Base-by-base conservation (phyloP, 1,284 basidiomycete species). In the Inonotus hispidus region DNA sequence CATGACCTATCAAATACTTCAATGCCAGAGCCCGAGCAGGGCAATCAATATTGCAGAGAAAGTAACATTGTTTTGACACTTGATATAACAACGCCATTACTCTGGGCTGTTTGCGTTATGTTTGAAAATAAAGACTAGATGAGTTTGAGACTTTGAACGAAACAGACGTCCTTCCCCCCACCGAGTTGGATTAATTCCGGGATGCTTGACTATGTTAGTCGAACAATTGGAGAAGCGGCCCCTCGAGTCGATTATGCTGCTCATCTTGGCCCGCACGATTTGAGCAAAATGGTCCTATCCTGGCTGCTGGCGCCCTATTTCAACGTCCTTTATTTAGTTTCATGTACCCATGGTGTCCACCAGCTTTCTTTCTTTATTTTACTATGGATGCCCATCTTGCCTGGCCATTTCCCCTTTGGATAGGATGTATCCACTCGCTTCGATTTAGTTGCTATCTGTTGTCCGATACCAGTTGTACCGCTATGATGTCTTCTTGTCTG, bases 201-300 rank as follows among this genome's bases (percentile, higher is more conserved):
- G 2, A 63, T 80, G 52, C 66, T 82, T 52, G 60, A 71, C 32
- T 79, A 79, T 60, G 63, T 81, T 53, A 78, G 82, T 61, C 65
- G 72, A 46, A 82, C 79, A 14, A 79, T 82, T 56, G 77, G 73
- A 23, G 54, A 53, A 10, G 71, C 71, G 0, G 73, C 71, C 11
- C 76, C 75, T 1, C 71, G 78, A 7, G 57, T 77, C n/a, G 69
- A 64, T 49, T 32, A 37, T 25, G 46, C 47, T 19, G n/a, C 27
- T 19, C 19, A n/a, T 43, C 19, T 43, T 43, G 16, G 16, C 3
- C 16, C 41, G 11, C 41, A 43, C 7, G 16, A 16, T 43, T 10
- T 21, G 5, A 16, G 41, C 41, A 16, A 2, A 7, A 43, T 21
- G 41, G 41, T 10, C 19, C 16, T 43, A 21, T n/a, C 16, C 1